Evolutionary conservation across 2,329 filamentous ascomycete genomes (phyloP).

Genomic region (Trichoderma sp.): DNA sequence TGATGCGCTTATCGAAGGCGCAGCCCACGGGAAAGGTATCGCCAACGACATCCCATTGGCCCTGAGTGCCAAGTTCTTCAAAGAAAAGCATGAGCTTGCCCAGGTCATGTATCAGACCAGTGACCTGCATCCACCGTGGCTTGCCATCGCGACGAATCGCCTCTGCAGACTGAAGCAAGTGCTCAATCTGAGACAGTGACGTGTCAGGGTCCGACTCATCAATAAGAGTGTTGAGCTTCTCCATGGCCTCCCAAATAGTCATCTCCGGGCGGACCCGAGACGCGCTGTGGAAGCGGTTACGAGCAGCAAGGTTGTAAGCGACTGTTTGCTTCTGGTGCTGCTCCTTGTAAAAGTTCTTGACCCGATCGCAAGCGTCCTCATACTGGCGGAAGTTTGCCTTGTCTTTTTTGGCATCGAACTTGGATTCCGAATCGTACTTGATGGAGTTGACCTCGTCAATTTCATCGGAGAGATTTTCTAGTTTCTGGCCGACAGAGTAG

Average conservation of each 20-base stretch:
- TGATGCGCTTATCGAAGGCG: conserved; percentile 72
- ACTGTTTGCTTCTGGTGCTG: conserved; percentile 73
- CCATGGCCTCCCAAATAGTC: conserved; percentile 89
- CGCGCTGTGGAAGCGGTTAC: conserved; percentile 59
- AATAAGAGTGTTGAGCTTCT: conserved; percentile 87
- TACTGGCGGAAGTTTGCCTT: conserved; percentile 82
- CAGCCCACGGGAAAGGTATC: conserved; percentile 82
- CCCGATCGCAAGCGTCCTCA: conserved; percentile 77
- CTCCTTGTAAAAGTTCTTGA: conserved; percentile 83
- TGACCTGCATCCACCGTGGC: conserved; percentile 80
- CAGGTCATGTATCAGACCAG: conserved; percentile 75
- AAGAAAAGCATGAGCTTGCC: conserved; percentile 81
- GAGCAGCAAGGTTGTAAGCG: conserved; percentile 80
- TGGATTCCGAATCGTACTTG: conserved; percentile 55
- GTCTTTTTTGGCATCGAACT: conserved; percentile 75
- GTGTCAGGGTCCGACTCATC: conserved; percentile 93
- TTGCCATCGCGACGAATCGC: conserved; percentile 84
- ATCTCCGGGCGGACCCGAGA: conserved; percentile 67
- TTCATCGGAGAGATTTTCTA: conserved; percentile 54
- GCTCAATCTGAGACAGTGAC: conserved; percentile 82
- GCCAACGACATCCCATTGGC: conserved; percentile 92
- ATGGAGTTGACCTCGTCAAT: conserved; percentile 56
- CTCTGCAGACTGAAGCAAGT: conserved; percentile 84
- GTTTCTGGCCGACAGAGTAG: conserved; percentile 33
- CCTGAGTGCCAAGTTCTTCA: conserved; percentile 63